phyloP scores from a whole-genome alignment of 345 rosid genomes.

The Iberis pinnata region DNA sequence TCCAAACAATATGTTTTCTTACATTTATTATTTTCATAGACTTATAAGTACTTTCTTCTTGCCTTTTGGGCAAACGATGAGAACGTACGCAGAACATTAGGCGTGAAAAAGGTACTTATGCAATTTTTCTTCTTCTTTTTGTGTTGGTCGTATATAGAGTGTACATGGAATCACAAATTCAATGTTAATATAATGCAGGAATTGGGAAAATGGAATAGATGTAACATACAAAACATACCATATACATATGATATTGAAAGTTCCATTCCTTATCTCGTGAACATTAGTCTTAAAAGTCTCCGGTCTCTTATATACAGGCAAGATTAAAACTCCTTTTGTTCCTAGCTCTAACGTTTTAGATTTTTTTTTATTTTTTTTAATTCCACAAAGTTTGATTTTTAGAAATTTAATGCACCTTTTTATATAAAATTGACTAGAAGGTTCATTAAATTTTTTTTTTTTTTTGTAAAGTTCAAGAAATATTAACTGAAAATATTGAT shows the following conservation, averaged over 20 bases:
- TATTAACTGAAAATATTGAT: too few species aligned
- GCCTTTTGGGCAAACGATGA: conserved; percentile 33
- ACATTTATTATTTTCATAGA: conserved; percentile 8
- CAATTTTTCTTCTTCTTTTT: neutral
- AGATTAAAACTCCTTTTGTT: too few species aligned
- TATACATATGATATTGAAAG: conserved; percentile 2
- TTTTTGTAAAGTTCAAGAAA: too few species aligned
- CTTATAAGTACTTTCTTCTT: conserved; percentile 25
- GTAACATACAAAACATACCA: conserved; percentile 24
- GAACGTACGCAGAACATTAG: conserved; percentile 30
- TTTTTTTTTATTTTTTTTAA: too few species aligned
- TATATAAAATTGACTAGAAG: too few species aligned
- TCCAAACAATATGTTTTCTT: neutral
- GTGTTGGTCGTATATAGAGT: neutral
- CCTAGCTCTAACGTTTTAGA: too few species aligned
- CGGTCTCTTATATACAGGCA: conserved; percentile 21
- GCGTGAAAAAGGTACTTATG: conserved; percentile 24
- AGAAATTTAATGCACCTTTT: too few species aligned
- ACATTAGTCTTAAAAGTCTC: conserved; percentile 24
- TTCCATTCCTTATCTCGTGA: conserved; percentile 13
- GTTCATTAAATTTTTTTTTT: too few species aligned
- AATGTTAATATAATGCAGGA: conserved; percentile 6
- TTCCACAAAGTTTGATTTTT: too few species aligned
- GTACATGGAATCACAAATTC: neutral
- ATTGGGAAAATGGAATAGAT: conserved; percentile 22